phyloP scores from a whole-genome alignment of 495 filamentous ascomycete species.

The Aspergillus avenaceus region DNA sequence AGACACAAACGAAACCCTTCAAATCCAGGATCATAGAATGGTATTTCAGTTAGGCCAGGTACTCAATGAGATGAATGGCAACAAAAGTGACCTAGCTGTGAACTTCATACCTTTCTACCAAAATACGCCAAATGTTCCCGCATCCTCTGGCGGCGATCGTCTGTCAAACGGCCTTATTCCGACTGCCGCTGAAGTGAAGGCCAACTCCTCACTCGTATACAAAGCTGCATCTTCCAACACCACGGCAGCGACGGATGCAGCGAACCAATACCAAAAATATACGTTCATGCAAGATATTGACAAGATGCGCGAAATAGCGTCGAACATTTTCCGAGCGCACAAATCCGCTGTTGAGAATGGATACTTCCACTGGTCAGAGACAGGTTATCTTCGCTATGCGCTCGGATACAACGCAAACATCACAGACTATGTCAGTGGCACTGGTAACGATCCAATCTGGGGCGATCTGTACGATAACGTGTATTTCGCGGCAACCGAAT shows the following conservation, averaged over 20 bases:
- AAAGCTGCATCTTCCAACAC: slow-evolving; percentile 24
- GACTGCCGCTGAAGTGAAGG: slow-evolving; percentile 31
- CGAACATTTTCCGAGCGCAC: slow-evolving; percentile 63
- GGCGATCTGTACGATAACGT: slow-evolving; percentile 40
- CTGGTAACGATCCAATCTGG: slow-evolving; percentile 22
- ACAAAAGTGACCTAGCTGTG: slow-evolving; percentile 48
- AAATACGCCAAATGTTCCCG: slow-evolving; percentile 46
- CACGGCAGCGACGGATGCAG: slow-evolving; percentile 32
- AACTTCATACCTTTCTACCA: slow-evolving; percentile 66
- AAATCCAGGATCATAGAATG: slow-evolving; percentile 55
- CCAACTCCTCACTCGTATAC: slow-evolving; percentile 28
- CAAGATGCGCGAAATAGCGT: slow-evolving; percentile 41
- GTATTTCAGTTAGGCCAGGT: slow-evolving; percentile 59
- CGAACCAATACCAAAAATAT: slow-evolving; percentile 26
- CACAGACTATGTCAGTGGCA: slow-evolving; percentile 43
- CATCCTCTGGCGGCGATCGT: slow-evolving; percentile 48
- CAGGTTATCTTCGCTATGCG: slow-evolving; percentile 55
- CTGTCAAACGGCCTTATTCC: slow-evolving; percentile 44
- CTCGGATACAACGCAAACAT: slow-evolving; percentile 51
- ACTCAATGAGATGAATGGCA: slow-evolving; percentile 54
- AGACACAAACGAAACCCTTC: slow-evolving; percentile 50
- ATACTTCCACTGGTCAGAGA: slow-evolving; percentile 56
- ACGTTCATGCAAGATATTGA: slow-evolving; percentile 19
- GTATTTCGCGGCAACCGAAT: slow-evolving; percentile 57
- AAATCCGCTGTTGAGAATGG: slow-evolving; percentile 33